Evolutionary conservation across 2,329 filamentous ascomycete genomes (phyloP), one percentile per base, ranked within the genome.

Genomic region (Xylogone sp.): DNA sequence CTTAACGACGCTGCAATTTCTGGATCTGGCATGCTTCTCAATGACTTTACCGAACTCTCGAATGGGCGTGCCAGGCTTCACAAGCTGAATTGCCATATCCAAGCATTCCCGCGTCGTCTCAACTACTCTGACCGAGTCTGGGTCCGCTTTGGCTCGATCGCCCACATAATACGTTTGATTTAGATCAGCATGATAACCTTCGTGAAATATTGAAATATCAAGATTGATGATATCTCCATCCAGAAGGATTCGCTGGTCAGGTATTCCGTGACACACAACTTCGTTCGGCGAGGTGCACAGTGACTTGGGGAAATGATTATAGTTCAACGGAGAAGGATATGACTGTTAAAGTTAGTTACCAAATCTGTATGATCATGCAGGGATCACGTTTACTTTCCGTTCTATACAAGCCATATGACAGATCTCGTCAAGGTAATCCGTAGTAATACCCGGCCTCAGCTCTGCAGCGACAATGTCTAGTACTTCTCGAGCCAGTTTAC

Each of bases 161-260:
- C 94, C 94, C 45, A 99, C 88, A 69, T 99, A 99, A 74, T 97
- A 99, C 10, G 94, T 99, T 75, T 99, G 94, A 74, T 99, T 99
- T 50, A 99, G 76, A 69, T 99, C 94, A 51, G 90, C 91, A 68
- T 99, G 94, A 74, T 93, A 97, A 49, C 94, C 94, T 55, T 86
- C 88, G 68, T 97, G 91, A 71, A 95, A 99, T 43, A 99, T 75
- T 1, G 91, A 92, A 5, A 99, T 89, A 63, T 99, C 94, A 59
- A 99, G 91, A 74, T 99, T 99, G 65, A 99, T 75, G 59, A 99
- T 97, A 65, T 99, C 94, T 56, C 94, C 94, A 61, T 99, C 93
- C 57, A 91, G 72, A 1, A 99, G 79, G 7, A 88, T 78, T 50
- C 94, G 84, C 68, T 96, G 84, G 65, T 99, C 94, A 13, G 94